A percentile compares a stretch with the other conserved stretches of the same genome.
These are phyloP conservation scores for Penicillium canescens DNA, from an alignment of 495 filamentous ascomycete genomes.

Conservation along the genomic window DNA sequence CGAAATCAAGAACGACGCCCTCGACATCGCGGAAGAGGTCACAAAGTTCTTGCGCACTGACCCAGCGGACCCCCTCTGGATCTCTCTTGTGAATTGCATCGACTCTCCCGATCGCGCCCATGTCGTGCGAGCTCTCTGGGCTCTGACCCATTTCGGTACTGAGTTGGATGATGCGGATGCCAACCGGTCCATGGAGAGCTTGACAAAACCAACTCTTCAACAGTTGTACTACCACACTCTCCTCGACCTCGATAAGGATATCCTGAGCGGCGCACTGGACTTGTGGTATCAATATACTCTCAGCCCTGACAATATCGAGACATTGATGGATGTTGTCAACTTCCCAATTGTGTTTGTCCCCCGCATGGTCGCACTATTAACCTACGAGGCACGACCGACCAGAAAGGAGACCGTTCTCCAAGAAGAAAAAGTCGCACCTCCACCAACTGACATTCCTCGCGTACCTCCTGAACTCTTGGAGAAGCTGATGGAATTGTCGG, in stretches of 20 bases:
- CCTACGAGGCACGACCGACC: constrained; percentile 56
- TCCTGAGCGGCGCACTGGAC: constrained; percentile 82
- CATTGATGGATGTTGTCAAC: constrained; percentile 59
- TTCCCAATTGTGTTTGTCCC: constrained; percentile 65
- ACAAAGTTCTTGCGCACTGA: constrained; percentile 75
- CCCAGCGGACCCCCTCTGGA: constrained; percentile 72
- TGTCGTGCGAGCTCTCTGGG: constrained; percentile 80
- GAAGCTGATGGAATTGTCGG: constrained; percentile 69
- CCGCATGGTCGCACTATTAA: constrained; percentile 74
- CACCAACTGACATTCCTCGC: constrained; percentile 65
- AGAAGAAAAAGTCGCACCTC: constrained; percentile 47
- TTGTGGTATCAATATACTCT: constrained; percentile 96
- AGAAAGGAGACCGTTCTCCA: constrained; percentile 45
- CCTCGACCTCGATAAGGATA: constrained; percentile 82
- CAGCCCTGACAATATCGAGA: constrained; percentile 79
- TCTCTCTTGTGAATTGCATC: constrained; percentile 69
- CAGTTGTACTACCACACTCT: constrained; percentile 78
- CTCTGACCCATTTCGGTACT: constrained; percentile 85
- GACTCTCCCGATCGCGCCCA: constrained; percentile 77
- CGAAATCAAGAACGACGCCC: constrained; percentile 86
- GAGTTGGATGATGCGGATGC: constrained; percentile 66
- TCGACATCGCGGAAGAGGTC: constrained; percentile 91
- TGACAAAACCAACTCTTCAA: constrained; percentile 64
- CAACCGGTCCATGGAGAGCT: constrained; percentile 68
- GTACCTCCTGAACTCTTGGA: constrained; percentile 77